A percentile compares a stretch with the other conserved stretches of the same genome.
phyloP scores from a whole-genome alignment of 768 basidiomycete species.

The Boletus rubroflammeus region DNA sequence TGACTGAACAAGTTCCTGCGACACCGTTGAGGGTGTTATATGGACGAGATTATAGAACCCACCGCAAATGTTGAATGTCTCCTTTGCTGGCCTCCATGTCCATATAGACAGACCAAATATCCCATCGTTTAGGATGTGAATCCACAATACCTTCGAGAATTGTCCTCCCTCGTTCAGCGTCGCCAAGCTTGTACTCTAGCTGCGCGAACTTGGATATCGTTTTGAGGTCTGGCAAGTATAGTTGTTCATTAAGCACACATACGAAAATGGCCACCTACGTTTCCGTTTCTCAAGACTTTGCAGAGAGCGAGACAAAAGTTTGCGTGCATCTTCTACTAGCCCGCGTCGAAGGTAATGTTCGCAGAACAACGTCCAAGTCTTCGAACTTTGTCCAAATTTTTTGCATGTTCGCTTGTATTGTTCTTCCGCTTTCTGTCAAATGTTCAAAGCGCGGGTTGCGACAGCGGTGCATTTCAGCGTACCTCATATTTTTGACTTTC shows the following conservation, averaged over 20 bases:
- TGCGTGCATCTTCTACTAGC: conserved; percentile 75
- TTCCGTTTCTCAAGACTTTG: conserved; percentile 93
- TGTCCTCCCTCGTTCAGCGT: conserved; percentile 91
- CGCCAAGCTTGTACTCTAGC: conserved; percentile 91
- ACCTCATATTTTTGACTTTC: conserved; percentile 82
- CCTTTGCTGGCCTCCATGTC: conserved; percentile 87
- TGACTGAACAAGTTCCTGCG: conserved; percentile 85
- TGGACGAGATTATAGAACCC: conserved; percentile 13
- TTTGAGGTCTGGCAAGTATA: conserved; percentile 68
- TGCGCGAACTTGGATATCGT: conserved; percentile 94
- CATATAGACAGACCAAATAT: conserved; percentile 94
- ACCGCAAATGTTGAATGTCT: conserved; percentile 80
- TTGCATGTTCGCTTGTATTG: conserved; percentile 85
- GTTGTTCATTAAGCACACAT: conserved; percentile 1
- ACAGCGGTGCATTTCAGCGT: conserved; percentile 13
- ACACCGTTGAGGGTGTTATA: not conserved
- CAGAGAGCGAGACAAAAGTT: conserved; percentile 79
- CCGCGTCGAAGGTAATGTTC: conserved; percentile 77
- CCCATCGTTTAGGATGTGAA: conserved; percentile 92
- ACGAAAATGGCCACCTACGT: conserved; percentile 52
- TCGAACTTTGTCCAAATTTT: conserved; percentile 91
- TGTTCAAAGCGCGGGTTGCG: not conserved
- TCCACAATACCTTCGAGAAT: conserved; percentile 96
- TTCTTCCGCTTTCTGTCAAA: conserved; percentile 82
- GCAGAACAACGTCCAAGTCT: conserved; percentile 88